Conservation (phyloP, 2,329 filamentous ascomycete genomes). For the Bipolaris bicolor region DNA sequence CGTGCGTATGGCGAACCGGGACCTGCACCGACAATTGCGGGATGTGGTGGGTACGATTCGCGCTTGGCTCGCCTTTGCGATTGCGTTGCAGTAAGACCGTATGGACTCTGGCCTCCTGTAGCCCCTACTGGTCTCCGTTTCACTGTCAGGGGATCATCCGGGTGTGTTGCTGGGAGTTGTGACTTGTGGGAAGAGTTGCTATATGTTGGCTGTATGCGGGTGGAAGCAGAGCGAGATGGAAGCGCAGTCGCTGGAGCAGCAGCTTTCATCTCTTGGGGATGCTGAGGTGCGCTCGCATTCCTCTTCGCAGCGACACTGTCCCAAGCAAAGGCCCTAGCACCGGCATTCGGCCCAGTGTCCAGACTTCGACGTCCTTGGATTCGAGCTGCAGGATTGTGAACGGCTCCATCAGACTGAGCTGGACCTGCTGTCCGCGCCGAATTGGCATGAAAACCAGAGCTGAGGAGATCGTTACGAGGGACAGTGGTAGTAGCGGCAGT, state of each 20-base stretch:
- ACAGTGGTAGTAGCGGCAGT: conserved; percentile 2
- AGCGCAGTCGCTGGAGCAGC: conserved; percentile 23
- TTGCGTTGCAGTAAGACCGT: conserved; percentile 31
- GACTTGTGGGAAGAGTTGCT: conserved; percentile 44
- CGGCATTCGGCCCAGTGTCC: conserved; percentile 23
- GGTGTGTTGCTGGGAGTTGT: conserved; percentile 34
- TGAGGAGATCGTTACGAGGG: conserved; percentile 23
- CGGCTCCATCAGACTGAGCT: conserved; percentile 14
- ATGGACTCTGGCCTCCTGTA: conserved; percentile 41
- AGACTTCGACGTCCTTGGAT: conserved; percentile 24
- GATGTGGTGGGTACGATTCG: conserved; percentile 44
- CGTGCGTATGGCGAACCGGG: conserved; percentile 43
- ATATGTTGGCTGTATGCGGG: conserved; percentile 34
- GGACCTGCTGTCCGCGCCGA: conserved; percentile 17
- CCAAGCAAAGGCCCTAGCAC: conserved; percentile 28
- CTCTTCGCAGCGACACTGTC: conserved; percentile 30
- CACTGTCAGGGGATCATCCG: conserved; percentile 25
- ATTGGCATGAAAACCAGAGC: conserved; percentile 38
- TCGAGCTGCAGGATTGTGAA: conserved; percentile 17
- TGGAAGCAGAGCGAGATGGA: conserved; percentile 32
- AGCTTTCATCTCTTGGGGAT: conserved; percentile 21
- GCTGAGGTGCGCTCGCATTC: conserved; percentile 39
- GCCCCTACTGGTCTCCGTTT: conserved; percentile 42
- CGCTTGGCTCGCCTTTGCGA: conserved; percentile 31
- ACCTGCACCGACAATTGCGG: conserved; percentile 45